phyloP scores from a whole-genome alignment of 805 yeast species.

The Metschnikowia proteae region DNA sequence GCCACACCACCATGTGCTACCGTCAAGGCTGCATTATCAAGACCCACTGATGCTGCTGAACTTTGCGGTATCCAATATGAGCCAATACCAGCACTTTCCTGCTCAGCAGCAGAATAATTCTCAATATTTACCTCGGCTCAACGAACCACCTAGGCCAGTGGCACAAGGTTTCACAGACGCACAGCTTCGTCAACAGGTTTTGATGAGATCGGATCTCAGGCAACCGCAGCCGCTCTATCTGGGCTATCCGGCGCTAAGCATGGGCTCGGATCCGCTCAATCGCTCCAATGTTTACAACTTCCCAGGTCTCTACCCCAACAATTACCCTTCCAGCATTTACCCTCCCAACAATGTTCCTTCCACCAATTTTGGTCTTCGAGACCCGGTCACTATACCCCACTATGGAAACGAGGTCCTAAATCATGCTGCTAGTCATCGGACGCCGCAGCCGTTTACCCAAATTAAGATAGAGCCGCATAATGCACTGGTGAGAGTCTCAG shows the following conservation, averaged over 20 bases:
- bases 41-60: not conserved
- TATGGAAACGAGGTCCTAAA: not conserved
- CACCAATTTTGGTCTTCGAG: not conserved
- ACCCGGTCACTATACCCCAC: not conserved
- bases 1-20: conserved; percentile 1
- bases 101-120: not conserved
- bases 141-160: conserved; percentile 3
- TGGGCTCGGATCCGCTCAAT: not conserved
- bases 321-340: not conserved
- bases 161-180: conserved; percentile 5
- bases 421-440: not conserved
- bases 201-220: not conserved
- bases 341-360: not conserved
- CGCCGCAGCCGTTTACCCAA: not conserved
- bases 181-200: conserved; percentile 3
- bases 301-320: not conserved
- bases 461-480: not conserved
- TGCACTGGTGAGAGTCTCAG: not conserved
- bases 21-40: conserved; percentile 2
- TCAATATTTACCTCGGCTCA: conserved; percentile 1
- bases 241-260: not conserved
- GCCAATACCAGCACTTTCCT: not conserved
- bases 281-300: not conserved
- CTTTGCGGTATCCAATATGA: not conserved
- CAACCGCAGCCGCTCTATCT: conserved; percentile 3